Conservation (phyloP, 2,329 filamentous ascomycete species). For the Fusarium tanahbumbuense region DNA sequence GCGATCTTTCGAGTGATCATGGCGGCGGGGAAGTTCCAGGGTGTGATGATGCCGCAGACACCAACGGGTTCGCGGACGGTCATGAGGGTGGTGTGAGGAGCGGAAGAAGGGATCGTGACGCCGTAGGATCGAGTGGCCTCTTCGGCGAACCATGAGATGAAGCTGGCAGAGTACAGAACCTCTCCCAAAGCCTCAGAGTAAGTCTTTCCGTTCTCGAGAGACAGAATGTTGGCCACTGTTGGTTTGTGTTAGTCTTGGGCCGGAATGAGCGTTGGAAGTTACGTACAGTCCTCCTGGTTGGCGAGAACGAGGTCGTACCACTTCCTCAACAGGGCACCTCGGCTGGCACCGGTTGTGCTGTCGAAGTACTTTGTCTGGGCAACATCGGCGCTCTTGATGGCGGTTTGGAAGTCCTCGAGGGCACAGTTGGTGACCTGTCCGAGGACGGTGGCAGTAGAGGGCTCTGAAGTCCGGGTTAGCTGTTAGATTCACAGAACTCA, state of each 20-base stretch:
- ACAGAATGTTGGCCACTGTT: constrained; percentile 53
- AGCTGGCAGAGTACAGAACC: constrained; percentile 64
- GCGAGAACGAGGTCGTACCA: constrained; percentile 46
- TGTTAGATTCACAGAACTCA: neutral
- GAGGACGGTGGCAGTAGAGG: constrained; percentile 45
- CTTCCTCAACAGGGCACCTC: constrained; percentile 46
- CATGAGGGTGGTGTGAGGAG: constrained; percentile 73
- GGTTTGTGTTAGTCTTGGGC: neutral
- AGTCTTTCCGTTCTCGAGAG: constrained; percentile 67
- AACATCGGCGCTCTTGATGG: constrained; percentile 44
- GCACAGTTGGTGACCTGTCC: constrained; percentile 45
- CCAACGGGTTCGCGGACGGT: constrained; percentile 68
- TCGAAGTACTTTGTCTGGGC: constrained; percentile 45
- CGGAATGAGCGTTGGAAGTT: neutral
- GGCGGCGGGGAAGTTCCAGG: constrained; percentile 49
- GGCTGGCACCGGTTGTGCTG: constrained; percentile 44
- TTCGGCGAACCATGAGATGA: constrained; percentile 67
- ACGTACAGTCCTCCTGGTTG: constrained; percentile 46
- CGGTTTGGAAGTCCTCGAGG: constrained; percentile 45
- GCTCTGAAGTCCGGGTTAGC: constrained; percentile 34
- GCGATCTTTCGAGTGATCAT: constrained; percentile 56
- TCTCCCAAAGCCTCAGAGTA: constrained; percentile 65
- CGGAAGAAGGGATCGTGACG: constrained; percentile 67
- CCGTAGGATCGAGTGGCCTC: constrained; percentile 66
- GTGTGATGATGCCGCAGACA: constrained; percentile 60